A percentile compares a stretch with the other conserved stretches of the same genome.
Evolutionary conservation across 495 filamentous ascomycete species (phyloP).

Genomic region (Tuber calosporum): DNA sequence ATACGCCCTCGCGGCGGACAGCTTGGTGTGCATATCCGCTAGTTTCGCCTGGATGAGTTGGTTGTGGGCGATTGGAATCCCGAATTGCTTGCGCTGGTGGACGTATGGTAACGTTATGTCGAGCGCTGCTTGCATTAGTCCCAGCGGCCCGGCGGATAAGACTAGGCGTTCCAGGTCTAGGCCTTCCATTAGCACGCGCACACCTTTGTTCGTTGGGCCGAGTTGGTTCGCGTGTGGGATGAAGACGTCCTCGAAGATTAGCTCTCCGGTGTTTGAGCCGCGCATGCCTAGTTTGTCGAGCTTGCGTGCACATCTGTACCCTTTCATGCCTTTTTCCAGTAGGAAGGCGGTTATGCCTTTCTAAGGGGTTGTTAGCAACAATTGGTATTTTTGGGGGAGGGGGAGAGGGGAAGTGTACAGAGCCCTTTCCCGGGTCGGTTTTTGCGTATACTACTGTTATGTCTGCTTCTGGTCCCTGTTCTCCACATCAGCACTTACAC

Average conservation of each 20-base stretch:
- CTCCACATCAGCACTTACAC: background rate
- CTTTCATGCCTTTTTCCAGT: slow-evolving; percentile 59
- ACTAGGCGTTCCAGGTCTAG: slow-evolving; percentile 91
- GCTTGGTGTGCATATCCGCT: slow-evolving; percentile 94
- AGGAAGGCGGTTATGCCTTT: slow-evolving; percentile 96
- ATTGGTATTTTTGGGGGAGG: background rate
- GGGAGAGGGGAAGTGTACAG: slow-evolving; percentile 28
- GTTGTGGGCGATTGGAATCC: slow-evolving; percentile 77
- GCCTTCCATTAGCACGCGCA: slow-evolving; percentile 90
- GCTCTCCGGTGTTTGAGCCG: slow-evolving; percentile 90
- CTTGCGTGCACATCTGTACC: slow-evolving; percentile 83
- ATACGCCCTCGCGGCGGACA: slow-evolving; percentile 71
- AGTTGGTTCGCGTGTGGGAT: slow-evolving; percentile 76
- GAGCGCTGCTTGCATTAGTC: slow-evolving; percentile 88
- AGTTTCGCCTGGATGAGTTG: slow-evolving; percentile 90
- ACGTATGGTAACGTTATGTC: slow-evolving; percentile 85
- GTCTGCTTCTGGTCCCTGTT: slow-evolving; percentile 79
- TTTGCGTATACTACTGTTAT: slow-evolving; percentile 91
- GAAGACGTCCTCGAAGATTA: slow-evolving; percentile 87
- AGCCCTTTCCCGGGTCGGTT: slow-evolving; percentile 69
- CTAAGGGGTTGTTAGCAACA: background rate
- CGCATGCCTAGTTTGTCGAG: slow-evolving; percentile 98
- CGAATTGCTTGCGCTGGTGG: slow-evolving; percentile 84
- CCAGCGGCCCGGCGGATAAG: slow-evolving; percentile 80
- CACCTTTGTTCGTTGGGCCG: slow-evolving; percentile 71